Evolutionary conservation across 768 basidiomycete genomes (phyloP).

Genomic region (Nevesoporus exiguus): DNA sequence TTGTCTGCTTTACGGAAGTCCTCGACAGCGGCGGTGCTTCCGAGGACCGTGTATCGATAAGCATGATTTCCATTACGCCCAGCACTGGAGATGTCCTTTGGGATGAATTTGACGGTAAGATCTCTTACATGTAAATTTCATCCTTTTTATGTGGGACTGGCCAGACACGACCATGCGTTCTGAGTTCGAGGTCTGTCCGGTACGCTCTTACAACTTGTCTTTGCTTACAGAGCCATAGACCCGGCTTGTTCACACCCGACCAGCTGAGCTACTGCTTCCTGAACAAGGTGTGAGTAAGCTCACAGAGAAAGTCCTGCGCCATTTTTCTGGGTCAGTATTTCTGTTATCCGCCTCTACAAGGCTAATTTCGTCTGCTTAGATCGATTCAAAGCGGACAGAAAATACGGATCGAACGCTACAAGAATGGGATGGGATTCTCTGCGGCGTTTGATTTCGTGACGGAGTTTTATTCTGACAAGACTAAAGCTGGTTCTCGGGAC

Average conservation of each 20-base stretch:
- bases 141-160: constrained; percentile 4
- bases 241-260: constrained; percentile 78
- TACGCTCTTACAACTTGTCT: background rate
- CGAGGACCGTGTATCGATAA: constrained; percentile 46
- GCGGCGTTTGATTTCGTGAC: constrained; percentile 68
- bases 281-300: constrained; percentile 54
- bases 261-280: constrained; percentile 76
- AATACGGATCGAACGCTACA: constrained; percentile 63
- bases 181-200: constrained; percentile 71
- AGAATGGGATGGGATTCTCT: constrained; percentile 52
- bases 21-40: constrained; percentile 8
- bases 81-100: constrained; percentile 91
- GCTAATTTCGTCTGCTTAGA: constrained; percentile 27
- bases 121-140: background rate
- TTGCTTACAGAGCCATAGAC: constrained; percentile 51
- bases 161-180: constrained; percentile 79
- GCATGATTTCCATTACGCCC: constrained; percentile 76
- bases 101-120: constrained; percentile 81
- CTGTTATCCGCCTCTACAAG: constrained; percentile 2
- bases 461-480: constrained; percentile 60
- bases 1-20: constrained; percentile 72
- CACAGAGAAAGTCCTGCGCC: constrained; percentile 71
- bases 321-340: constrained; percentile 59
- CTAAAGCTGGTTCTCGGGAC: constrained; percentile 40
- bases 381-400: constrained; percentile 37